Base-by-base conservation (phyloP, 257 asterid species). In the Lycium ferocissimum region DNA sequence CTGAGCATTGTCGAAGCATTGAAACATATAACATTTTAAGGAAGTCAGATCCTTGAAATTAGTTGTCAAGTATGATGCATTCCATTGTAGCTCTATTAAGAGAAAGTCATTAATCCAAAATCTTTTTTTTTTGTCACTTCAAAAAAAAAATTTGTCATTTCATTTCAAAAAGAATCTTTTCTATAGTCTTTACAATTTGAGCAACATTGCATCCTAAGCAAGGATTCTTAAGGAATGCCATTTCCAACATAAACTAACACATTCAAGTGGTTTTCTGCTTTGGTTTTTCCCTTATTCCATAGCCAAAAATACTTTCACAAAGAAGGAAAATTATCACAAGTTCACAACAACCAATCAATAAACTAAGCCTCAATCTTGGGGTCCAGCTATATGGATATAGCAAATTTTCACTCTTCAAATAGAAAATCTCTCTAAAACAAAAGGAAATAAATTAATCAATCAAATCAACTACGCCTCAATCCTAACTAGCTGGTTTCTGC, bases 1-100 rank as follows among this genome's bases (percentile, higher is more conserved):
- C 76, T 20, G 54, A 81, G 43, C 13, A 40, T n/a, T 62, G 58
- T 43, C 43, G 53, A 20, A 59, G 5, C 6, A 81, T 56, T 8
- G 22, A 40, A 81, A 53, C 61, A 62, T 81, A 40, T 40, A 45
- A 22, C 51, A 83, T 45, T 63, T 76, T 53, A 82, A 66, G 5
- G 35, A 72, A 45, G 57, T 72, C 37, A 45, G 58, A 45, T 72
- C 57, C 37, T 72, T 45, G 38, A 40, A 43, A 45, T n/a, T 43
- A 18, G 37, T 43, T 43, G 80, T 72, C 57, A 72, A 43, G 43
- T 72, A 72, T 43, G 5, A 20, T n/a, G 38, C 58, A 43, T 45
- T 43, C 56, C 1, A n/a, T 45, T 43, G 80, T 72, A n/a, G 80
- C 26, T 45, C 26, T 72, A 45, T 72, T 9, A 72, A n/a, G 58